phyloP scores from a whole-genome alignment of 2,329 filamentous ascomycete genomes.

The Paecilomyces sp. region DNA sequence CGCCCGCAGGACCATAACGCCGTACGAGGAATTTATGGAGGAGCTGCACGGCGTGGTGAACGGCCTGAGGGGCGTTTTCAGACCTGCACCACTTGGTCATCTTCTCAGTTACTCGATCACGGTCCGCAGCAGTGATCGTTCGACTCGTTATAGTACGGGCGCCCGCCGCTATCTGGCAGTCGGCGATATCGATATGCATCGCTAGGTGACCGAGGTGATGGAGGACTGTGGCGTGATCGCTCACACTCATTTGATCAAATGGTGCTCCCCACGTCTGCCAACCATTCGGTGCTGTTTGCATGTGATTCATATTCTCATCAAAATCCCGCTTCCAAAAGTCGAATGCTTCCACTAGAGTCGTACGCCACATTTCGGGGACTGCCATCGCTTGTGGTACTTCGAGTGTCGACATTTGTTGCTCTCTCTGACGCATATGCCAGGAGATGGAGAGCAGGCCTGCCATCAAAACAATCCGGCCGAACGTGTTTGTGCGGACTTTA shows the following conservation, averaged over 20 bases:
- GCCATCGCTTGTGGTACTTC: slow-evolving; percentile 74
- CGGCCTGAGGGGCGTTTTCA: slow-evolving; percentile 60
- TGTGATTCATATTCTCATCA: slow-evolving; percentile 66
- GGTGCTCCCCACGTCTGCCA: neutral
- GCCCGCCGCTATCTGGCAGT: slow-evolving; percentile 91
- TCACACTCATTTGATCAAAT: slow-evolving; percentile 9
- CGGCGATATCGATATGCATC: slow-evolving; percentile 92
- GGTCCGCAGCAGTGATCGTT: slow-evolving; percentile 74
- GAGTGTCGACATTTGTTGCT: slow-evolving; percentile 83
- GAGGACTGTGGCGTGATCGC: slow-evolving; percentile 57
- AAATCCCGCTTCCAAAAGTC: slow-evolving; percentile 93
- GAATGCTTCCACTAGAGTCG: slow-evolving; percentile 76
- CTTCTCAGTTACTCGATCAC: slow-evolving; percentile 67
- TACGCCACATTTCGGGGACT: slow-evolving; percentile 84
- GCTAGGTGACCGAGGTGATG: slow-evolving; percentile 96
- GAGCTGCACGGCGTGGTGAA: slow-evolving; percentile 81
- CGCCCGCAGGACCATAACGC: slow-evolving; percentile 58
- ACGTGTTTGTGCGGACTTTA: slow-evolving; percentile 82
- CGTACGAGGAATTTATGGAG: slow-evolving; percentile 81
- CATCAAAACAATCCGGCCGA: slow-evolving; percentile 90
- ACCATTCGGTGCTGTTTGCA: slow-evolving; percentile 19
- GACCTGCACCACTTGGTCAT: slow-evolving; percentile 75
- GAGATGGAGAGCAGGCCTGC: slow-evolving; percentile 86
- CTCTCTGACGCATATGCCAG: slow-evolving; percentile 96
- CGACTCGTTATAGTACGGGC: slow-evolving; percentile 79